Base-by-base conservation (phyloP, 371 early-diverging fungal genomes). In the Zychaea mexicana region DNA sequence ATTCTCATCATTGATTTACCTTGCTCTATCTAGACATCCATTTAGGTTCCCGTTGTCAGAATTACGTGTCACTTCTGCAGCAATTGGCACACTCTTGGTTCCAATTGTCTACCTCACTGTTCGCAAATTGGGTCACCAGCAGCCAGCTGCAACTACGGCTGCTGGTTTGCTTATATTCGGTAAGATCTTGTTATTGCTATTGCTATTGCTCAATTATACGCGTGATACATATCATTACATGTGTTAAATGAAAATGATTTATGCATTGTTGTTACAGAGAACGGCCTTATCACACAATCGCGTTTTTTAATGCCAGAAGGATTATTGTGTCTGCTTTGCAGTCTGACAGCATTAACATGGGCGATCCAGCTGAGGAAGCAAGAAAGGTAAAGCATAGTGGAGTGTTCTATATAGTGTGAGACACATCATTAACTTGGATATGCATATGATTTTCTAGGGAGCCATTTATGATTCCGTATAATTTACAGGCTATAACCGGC, bases 221-320 rank as follows among this genome's bases (percentile, higher is more conserved):
- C 8, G 15, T 36, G 8, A 36, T 36, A 36, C 2, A 36, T 2
- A 10, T 36, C 36, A 10, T 22, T 0, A 53, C 53, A 39, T 36
- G 15, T 36, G n/a, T n/a, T n/a, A n/a, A n/a, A n/a, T n/a, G n/a
- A n/a, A n/a, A n/a, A n/a, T n/a, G n/a, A n/a, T n/a, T n/a, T n/a
- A n/a, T n/a, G n/a, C 30, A 3, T 52, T 19, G 17, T 45, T 33
- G 27, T n/a, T n/a, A 27, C 57, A 70, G 66, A 67, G 27, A 76
- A 73, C 65, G 74, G 79, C 0, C 52, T 69, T 13, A 59, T 79
- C 2, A 72, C 75, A 3, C 74, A 74, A 53, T 76, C 77, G 61
- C 62, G 68, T 42, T 72, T 67, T 66, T 61, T 70, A 12, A 52
- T 69, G 8, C 62, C 70, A 10, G 74, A 79, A 33, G 47, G 58